These are phyloP conservation scores for Cryptosporidium viatorum DNA, from an alignment of 169 alveolate species.

Conservation along the genomic window DNA sequence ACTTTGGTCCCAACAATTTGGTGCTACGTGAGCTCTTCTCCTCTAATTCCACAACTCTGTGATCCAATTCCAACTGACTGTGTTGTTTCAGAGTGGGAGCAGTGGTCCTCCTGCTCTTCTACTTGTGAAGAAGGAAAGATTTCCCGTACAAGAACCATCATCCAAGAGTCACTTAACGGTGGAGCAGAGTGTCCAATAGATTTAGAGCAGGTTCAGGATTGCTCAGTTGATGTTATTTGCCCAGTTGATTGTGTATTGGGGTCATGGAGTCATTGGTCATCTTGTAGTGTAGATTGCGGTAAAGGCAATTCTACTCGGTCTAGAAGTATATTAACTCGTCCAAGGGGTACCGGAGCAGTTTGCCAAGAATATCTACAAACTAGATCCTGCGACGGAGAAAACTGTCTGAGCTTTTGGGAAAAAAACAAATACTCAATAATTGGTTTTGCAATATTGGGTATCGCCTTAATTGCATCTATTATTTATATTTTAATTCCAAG, in stretches of 20 bases:
- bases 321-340: slow-evolving; percentile 59
- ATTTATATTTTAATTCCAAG: slow-evolving; percentile 47
- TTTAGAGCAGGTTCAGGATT: slow-evolving; percentile 51
- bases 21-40: slow-evolving; percentile 51
- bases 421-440: slow-evolving; percentile 43
- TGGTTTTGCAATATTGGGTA: slow-evolving; percentile 6
- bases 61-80: slow-evolving; percentile 80
- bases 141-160: slow-evolving; percentile 70
- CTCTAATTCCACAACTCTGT: slow-evolving; percentile 64
- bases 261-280: slow-evolving; percentile 80
- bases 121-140: slow-evolving; percentile 78
- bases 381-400: slow-evolving; percentile 47
- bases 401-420: slow-evolving; percentile 49
- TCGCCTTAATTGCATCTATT: slow-evolving; percentile 20
- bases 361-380: slow-evolving; percentile 38
- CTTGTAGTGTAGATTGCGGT: slow-evolving; percentile 79
- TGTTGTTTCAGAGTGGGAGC: slow-evolving; percentile 78
- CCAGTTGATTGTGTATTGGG: slow-evolving; percentile 79
- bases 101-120: slow-evolving; percentile 79
- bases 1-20: slow-evolving; percentile 69
- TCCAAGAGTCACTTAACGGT: slow-evolving; percentile 58
- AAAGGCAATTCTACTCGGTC: slow-evolving; percentile 75
- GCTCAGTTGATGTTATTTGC: slow-evolving; percentile 75
- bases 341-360: slow-evolving; percentile 42
- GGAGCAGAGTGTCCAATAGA: slow-evolving; percentile 77